Conservation (phyloP, 2,329 filamentous ascomycete genomes). For the Nannizziopsis arthrosporioides region DNA sequence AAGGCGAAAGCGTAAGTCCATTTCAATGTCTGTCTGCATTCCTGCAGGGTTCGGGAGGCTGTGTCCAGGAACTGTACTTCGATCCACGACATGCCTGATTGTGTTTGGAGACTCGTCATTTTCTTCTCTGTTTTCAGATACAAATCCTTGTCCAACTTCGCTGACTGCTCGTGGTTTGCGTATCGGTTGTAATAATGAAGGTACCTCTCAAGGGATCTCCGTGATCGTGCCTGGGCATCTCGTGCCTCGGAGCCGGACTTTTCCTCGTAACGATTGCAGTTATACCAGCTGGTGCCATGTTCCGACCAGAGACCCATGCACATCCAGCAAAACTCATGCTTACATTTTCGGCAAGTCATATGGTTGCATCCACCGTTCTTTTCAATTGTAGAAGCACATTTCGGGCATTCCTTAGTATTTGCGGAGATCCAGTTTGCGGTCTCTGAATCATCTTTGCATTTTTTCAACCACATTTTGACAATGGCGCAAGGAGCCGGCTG, state of each 20-base stretch:
- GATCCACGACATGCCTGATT: conserved; percentile 96
- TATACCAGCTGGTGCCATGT: conserved; percentile 98
- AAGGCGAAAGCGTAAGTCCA: conserved; percentile 99
- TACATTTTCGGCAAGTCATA: conserved; percentile 94
- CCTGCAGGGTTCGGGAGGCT: conserved; percentile 85
- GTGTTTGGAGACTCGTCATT: conserved; percentile 90
- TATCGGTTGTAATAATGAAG: conserved; percentile 98
- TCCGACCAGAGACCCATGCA: conserved; percentile 99
- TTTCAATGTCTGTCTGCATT: conserved; percentile 95
- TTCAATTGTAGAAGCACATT: conserved; percentile 92
- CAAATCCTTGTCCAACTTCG: conserved; percentile 90
- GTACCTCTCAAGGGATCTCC: conserved; percentile 88
- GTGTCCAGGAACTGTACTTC: conserved; percentile 95
- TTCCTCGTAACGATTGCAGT: conserved; percentile 94
- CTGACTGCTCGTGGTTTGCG: conserved; percentile 96
- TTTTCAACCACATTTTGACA: conserved; percentile 93
- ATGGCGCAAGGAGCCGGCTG: conserved; percentile 84
- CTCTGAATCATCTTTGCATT: conserved; percentile 95
- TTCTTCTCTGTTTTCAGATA: conserved; percentile 97
- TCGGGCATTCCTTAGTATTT: conserved; percentile 96
- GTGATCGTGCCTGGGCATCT: conserved; percentile 80
- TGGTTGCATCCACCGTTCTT: conserved; percentile 98
- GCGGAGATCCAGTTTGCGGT: conserved; percentile 99
- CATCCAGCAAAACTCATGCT: conserved; percentile 99
- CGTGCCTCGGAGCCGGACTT: conserved; percentile 84